phyloP scores from a whole-genome alignment of 192 early-diverging fungal species.

The Backusella sp. region DNA sequence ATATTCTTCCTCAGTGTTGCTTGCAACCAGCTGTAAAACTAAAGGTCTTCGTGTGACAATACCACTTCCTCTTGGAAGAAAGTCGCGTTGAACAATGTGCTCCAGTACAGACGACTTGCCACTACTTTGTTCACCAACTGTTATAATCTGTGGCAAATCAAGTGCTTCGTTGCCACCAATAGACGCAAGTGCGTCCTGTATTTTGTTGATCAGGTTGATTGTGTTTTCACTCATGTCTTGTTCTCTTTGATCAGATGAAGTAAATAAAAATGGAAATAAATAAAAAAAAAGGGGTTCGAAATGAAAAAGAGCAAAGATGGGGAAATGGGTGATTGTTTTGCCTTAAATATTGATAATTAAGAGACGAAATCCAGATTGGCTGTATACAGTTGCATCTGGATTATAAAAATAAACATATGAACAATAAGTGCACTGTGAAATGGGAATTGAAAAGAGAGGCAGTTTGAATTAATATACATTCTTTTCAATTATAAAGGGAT shows the following conservation, averaged over 20 bases:
- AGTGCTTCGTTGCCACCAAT: constrained; percentile 64
- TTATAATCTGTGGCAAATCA: constrained; percentile 80
- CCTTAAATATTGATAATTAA: background rate
- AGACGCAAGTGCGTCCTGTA: constrained; percentile 77
- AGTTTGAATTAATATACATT: constrained; percentile 6
- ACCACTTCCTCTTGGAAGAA: constrained; percentile 87
- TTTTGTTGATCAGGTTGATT: constrained; percentile 71
- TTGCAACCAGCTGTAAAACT: constrained; percentile 73
- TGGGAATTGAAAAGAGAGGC: background rate
- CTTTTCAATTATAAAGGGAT: constrained; percentile 3
- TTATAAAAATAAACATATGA: too few species aligned
- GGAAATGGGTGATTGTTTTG: background rate
- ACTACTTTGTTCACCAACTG: constrained; percentile 78
- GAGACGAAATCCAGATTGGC: too few species aligned
- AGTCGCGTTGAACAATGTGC: constrained; percentile 94
- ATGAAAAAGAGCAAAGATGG: background rate
- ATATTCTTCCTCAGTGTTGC: constrained; percentile 36
- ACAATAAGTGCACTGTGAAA: background rate
- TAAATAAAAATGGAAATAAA: constrained; percentile 16
- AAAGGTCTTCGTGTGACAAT: constrained; percentile 80
- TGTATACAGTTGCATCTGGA: too few species aligned
- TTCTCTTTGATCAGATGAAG: constrained; percentile 5
- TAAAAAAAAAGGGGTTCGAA: background rate
- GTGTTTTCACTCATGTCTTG: constrained; percentile 61
- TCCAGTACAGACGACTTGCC: constrained; percentile 98